Evolutionary conservation across 2,329 filamentous ascomycete species (phyloP), one percentile per base, ranked within the genome.

Genomic region (Aspergillus sp.): DNA sequence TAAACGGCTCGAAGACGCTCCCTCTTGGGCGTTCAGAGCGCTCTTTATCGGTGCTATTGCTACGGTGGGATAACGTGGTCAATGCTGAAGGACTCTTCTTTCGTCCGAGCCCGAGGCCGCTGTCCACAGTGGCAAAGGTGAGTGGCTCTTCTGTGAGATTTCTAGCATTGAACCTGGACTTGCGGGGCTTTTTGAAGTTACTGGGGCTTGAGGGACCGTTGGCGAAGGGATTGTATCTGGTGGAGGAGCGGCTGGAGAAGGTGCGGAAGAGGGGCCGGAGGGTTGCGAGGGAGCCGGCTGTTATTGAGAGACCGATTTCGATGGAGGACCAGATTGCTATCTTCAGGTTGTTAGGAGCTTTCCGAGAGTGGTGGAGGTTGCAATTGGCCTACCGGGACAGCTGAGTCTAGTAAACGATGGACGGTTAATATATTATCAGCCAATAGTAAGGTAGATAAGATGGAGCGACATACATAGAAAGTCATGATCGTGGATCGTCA

Each of bases 291-390:
- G 60, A 65, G 34, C 64, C 61, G 18, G 65, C 64, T 41, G 58
- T 58, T 44, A 67, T 66, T 7, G 59, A 61, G 2, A 66, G 59
- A 5, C 64, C 65, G 22, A 58, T 64, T 55, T 67, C 65, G 41
- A 67, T 56, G 32, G 53, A 60, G 18, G 64, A 64, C 60, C 62
- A 66, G 51, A 67, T 61, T 12, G 62, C 60, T 15, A 67, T 64
- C 24, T 62, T 36, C 15, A 39, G 12, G 11, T 38, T 45, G 41
- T 53, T 47, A 48, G 47, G 24, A 15, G 3, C 6, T 34, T 47
- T 32, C 17, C n/a, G n/a, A 24, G 11, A 17, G 20, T 15, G 32
- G 42, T 5, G 20, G 20, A 4, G 18, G 8, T 22, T 34, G 4
- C 4, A 30, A 30, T 30, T n/a, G 36, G 38, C 53, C 20, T 43